Conservation (phyloP, 73 alveolate genomes). For the Paramecium primaurelia region DNA sequence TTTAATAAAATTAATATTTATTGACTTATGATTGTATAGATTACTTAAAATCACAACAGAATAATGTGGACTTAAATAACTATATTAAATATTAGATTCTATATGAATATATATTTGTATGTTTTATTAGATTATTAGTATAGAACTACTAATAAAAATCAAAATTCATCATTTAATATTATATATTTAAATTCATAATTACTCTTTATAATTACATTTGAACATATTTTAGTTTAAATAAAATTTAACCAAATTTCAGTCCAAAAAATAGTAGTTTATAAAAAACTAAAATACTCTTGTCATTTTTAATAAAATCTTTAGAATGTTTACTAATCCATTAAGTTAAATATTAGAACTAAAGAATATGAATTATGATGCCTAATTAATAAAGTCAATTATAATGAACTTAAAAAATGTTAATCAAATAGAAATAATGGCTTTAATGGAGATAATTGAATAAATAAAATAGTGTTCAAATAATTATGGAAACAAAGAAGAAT, state of each 20-base stretch:
- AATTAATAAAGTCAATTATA: neutral
- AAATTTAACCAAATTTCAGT: neutral
- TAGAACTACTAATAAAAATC: too few relatives aligned
- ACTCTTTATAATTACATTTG: neutral
- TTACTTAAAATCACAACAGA: too few relatives aligned
- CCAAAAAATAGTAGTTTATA: neutral
- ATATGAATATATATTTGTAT: too few relatives aligned
- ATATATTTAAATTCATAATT: neutral
- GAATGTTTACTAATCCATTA: neutral
- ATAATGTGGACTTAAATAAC: too few relatives aligned
- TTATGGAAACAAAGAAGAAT: neutral
- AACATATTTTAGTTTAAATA: neutral
- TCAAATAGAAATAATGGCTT: neutral
- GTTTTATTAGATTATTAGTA: too few relatives aligned
- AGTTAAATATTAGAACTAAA: neutral
- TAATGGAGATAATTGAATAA: neutral
- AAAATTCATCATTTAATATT: neutral
- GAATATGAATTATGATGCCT: neutral
- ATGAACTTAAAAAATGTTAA: neutral
- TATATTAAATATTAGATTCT: too few relatives aligned
- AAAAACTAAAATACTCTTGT: neutral
- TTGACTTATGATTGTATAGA: too few relatives aligned
- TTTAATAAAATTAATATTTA: too few relatives aligned
- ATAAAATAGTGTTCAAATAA: neutral
- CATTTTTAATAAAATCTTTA: neutral